phyloP scores from a whole-genome alignment of 139 green algal species.

The Parachlorella kessleri region DNA sequence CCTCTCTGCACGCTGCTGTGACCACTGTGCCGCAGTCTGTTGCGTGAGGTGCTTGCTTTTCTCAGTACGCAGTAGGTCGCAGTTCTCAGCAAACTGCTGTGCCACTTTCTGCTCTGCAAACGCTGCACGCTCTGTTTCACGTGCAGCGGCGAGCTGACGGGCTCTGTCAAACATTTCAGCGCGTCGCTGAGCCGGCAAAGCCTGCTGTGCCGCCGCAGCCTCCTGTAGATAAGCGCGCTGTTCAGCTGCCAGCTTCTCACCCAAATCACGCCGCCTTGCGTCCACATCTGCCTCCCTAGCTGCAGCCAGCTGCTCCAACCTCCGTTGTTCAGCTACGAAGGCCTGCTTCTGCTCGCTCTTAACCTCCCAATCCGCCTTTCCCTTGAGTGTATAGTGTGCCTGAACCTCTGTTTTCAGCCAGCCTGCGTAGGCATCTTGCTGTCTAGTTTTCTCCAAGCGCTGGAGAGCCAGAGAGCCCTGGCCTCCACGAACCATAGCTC shows the following conservation, averaged over 20 bases:
- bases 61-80: slow-evolving; percentile 33
- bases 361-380: background rate
- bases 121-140: slow-evolving; percentile 21
- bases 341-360: background rate
- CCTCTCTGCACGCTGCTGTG: slow-evolving; percentile 8
- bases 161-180: slow-evolving; percentile 26
- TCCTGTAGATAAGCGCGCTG: background rate
- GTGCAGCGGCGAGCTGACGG: slow-evolving; percentile 21
- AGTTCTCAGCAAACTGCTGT: slow-evolving; percentile 37
- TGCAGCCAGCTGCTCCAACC: background rate
- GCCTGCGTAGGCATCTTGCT: background rate
- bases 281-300: background rate
- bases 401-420: background rate
- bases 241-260: background rate
- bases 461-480: no score
- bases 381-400: background rate
- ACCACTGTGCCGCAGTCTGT: background rate
- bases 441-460: no score
- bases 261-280: background rate
- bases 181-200: slow-evolving; percentile 25
- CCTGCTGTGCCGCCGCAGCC: background rate
- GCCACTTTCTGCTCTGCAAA: slow-evolving; percentile 22
- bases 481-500: no score
- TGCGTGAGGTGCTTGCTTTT: slow-evolving; percentile 13
- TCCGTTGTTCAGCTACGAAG: background rate